These are phyloP conservation scores for Chaetomiaceae sp. DNA, from an alignment of 2,329 filamentous ascomycete species.

Conservation along the genomic window DNA sequence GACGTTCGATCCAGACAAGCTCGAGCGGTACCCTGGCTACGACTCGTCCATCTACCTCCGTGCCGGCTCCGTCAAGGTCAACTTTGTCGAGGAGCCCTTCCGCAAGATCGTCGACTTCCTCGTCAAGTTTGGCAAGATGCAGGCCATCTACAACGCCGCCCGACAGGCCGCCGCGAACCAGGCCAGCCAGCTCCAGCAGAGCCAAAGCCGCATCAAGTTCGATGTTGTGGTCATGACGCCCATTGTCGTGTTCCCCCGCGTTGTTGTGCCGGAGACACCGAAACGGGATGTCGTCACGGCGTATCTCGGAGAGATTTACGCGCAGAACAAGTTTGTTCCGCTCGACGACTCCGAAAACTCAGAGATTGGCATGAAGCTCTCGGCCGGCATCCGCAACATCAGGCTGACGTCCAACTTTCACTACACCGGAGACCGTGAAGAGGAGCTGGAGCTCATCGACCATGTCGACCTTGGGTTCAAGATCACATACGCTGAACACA, in stretches of 20 bases:
- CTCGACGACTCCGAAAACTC: constrained; percentile 71
- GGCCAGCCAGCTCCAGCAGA: constrained; percentile 88
- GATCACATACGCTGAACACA: constrained; percentile 87
- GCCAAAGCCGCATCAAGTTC: constrained; percentile 84
- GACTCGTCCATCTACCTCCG: constrained; percentile 87
- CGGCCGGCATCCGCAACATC: constrained; percentile 87
- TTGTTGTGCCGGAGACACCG: constrained; percentile 64
- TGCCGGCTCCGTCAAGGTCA: constrained; percentile 92
- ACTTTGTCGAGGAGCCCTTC: constrained; percentile 96
- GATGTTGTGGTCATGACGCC: constrained; percentile 92
- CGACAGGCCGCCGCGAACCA: constrained; percentile 91
- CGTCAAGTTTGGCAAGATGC: constrained; percentile 99
- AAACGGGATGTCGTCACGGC: constrained; percentile 82
- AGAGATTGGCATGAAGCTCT: constrained; percentile 80
- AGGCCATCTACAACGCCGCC: constrained; percentile 96
- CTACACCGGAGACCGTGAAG: constrained; percentile 65
- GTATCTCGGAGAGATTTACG: constrained; percentile 95
- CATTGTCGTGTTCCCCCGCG: constrained; percentile 88
- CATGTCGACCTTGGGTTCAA: constrained; percentile 93
- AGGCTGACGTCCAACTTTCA: constrained; percentile 85
- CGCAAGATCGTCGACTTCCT: constrained; percentile 96
- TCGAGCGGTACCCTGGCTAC: constrained; percentile 80
- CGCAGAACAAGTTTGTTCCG: constrained; percentile 85
- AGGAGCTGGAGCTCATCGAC: constrained; percentile 94
- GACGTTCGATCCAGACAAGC: constrained; percentile 74